These are phyloP conservation scores for Aspergillus brunneoviolaceus DNA, from an alignment of 2,329 filamentous ascomycete genomes.

Conservation along the genomic window DNA sequence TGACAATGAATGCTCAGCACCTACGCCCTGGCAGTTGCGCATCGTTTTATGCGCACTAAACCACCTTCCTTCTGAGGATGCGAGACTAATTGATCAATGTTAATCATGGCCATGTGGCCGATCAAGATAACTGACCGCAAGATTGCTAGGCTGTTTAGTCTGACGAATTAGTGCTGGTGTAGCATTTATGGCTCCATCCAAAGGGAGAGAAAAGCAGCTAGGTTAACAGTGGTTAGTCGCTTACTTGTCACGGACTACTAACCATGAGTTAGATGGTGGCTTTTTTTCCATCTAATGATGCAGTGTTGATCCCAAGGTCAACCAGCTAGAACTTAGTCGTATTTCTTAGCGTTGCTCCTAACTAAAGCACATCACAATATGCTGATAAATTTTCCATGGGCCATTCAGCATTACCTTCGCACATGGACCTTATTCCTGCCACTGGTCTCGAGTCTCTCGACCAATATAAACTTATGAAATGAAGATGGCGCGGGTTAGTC, in stretches of 20 bases:
- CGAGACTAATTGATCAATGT: slow-evolving; percentile 5
- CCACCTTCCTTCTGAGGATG: background rate
- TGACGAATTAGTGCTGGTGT: background rate
- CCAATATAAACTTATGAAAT: background rate
- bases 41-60: background rate
- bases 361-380: slow-evolving; percentile 1
- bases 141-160: background rate
- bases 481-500: background rate
- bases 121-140: slow-evolving; percentile 1
- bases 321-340: background rate
- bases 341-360: slow-evolving; percentile 1
- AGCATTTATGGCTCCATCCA: background rate
- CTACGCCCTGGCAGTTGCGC: background rate
- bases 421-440: slow-evolving; percentile 1
- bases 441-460: background rate
- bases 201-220: background rate
- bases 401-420: background rate
- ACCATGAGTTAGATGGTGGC: slow-evolving; percentile 2
- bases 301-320: slow-evolving; percentile 13
- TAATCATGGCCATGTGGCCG: slow-evolving; percentile 4
- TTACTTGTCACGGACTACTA: background rate
- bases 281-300: slow-evolving; percentile 7
- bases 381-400: background rate
- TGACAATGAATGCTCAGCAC: background rate
- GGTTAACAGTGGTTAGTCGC: background rate